Evolutionary conservation across 2,329 filamentous ascomycete species (phyloP).

Genomic region (Lomentospora prolificans): DNA sequence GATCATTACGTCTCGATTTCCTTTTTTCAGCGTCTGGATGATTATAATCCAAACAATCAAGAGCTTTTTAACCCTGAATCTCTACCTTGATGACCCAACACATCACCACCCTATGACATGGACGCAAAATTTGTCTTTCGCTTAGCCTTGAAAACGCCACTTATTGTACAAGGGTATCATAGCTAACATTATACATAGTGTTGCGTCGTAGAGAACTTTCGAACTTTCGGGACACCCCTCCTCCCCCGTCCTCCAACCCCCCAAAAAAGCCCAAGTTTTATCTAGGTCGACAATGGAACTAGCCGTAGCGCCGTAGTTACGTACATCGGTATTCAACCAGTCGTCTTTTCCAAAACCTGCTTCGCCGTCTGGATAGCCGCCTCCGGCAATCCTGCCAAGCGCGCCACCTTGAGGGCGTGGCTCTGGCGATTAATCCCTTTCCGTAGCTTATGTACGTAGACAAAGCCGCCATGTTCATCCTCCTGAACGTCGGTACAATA

Average conservation of each 20-base stretch:
- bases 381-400: slow-evolving; percentile 71
- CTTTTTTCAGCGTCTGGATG: slow-evolving; percentile 26
- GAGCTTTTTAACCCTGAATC: slow-evolving; percentile 62
- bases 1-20: slow-evolving; percentile 13
- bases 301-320: no score
- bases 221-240: neutral
- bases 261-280: no score
- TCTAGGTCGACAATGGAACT: no score
- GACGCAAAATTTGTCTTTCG: slow-evolving; percentile 8
- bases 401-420: slow-evolving; percentile 92
- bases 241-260: neutral
- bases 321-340: neutral
- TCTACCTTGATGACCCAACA: slow-evolving; percentile 43
- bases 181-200: slow-evolving; percentile 23
- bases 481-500: slow-evolving; percentile 90
- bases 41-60: slow-evolving; percentile 45
- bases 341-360: slow-evolving; percentile 34
- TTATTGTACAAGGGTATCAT: slow-evolving; percentile 22
- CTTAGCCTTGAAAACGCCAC: slow-evolving; percentile 13
- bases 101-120: slow-evolving; percentile 51
- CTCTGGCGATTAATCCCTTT: slow-evolving; percentile 77
- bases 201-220: neutral
- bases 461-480: slow-evolving; percentile 59
- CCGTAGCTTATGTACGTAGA: slow-evolving; percentile 75
- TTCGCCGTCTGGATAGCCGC: slow-evolving; percentile 59